Evolutionary conservation across 139 green algal species (phyloP).

Genomic region (Medakamo hakoo): DNA sequence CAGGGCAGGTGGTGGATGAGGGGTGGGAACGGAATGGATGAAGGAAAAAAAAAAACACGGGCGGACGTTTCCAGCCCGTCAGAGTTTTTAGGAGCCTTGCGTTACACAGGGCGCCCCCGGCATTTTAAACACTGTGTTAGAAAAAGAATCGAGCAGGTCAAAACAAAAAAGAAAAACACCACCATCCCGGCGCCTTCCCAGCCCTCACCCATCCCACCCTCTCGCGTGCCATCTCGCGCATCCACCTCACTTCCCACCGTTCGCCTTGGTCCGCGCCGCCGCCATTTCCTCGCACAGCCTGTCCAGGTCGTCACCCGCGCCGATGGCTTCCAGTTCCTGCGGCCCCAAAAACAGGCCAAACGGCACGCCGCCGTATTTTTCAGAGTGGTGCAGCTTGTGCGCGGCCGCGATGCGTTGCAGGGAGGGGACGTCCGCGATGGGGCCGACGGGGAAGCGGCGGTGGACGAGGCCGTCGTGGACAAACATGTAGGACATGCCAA

Average conservation of each 20-base stretch:
- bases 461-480: constrained; percentile 95
- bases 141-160: neutral
- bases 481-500: constrained; percentile 97
- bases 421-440: constrained; percentile 71
- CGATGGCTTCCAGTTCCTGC: constrained; percentile 57
- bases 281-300: constrained; percentile 5
- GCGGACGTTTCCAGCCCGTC: neutral
- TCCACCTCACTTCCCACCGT: neutral
- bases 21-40: neutral
- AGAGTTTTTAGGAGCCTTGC: neutral
- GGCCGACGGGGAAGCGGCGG: constrained; percentile 78
- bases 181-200: constrained; percentile 8
- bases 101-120: too few relatives aligned
- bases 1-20: neutral
- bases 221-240: too few relatives aligned
- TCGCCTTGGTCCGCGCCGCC: neutral
- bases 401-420: constrained; percentile 72
- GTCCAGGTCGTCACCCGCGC: constrained; percentile 48
- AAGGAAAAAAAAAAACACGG: neutral
- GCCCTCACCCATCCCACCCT: constrained; percentile 4
- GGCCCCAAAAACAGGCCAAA: constrained; percentile 89
- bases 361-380: constrained; percentile 84
- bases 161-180: constrained; percentile 3
- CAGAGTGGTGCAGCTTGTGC: constrained; percentile 86
- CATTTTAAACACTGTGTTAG: too few relatives aligned